Base-by-base conservation (phyloP, 805 yeast genomes). In the Kodamaea restingae region DNA sequence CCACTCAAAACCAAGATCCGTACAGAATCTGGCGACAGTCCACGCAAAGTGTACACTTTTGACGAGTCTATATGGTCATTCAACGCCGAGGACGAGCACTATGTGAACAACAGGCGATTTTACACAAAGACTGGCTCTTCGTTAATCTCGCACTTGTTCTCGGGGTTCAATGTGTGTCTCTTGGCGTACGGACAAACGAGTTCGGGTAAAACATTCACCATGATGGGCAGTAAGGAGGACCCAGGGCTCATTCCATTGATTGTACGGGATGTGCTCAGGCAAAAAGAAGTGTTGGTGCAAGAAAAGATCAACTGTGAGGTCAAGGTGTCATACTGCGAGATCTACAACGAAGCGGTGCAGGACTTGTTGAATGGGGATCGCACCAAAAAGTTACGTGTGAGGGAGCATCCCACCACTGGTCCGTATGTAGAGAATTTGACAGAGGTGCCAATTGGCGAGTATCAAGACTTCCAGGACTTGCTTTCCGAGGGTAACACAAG, bases 271-370 rank as follows among this genome's bases (percentile, higher is more conserved):
- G 60, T 86, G 9, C 74, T 84, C 47, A 55, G 59, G 2, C 65
- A 67, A 34, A 60, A 70, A 29, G 63, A 61, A 4, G 41, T 52
- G 2, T 50, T 74, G 32, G 55, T 71, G 7, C 55, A 51, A 7
- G 69, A 67, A 11, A 55, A 54, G 31, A 58, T 67, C 46, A 60
- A 65, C 39, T 64, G 72, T 46, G 65, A 60, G 36, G 49, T 67
- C 22, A 54, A 73, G 26, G 60, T 82, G 2, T 80, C 87, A 8
- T 84, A 78, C 57, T 71, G 81, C 52, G 95, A 85, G 53, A 78
- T 85, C 25, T 85, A 86, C 52, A 85, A 86, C 52, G 95, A 85
- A 57, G 80, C 76, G 44, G 87, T 84, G 1, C 66, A 76, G 27
- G 95, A 86, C 56, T 60, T 85, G 39, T 60, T 85, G 12, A 33